Percentiles rank a stretch among this genome's conserved stretches.
phyloP scores from a whole-genome alignment of 2,329 filamentous ascomycete genomes.

The Lecanosticta acicola region DNA sequence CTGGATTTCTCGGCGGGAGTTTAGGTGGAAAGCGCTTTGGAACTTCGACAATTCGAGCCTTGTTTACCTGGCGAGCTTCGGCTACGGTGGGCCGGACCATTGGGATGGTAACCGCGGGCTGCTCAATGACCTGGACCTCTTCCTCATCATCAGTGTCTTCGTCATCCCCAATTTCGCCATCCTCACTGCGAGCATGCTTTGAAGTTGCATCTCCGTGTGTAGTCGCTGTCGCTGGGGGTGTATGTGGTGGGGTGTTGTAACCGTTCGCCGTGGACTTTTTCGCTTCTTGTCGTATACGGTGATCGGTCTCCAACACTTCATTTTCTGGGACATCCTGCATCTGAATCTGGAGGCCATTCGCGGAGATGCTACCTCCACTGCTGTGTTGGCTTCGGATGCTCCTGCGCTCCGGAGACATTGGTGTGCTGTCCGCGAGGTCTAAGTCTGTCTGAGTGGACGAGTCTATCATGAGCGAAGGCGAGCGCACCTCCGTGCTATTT shows the following conservation, averaged over 20 bases:
- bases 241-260: conserved; percentile 30
- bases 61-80: conserved; percentile 37
- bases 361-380: conserved; percentile 20
- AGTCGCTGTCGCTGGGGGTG: conserved; percentile 20
- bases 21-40: conserved; percentile 73
- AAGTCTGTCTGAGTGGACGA: conserved; percentile 31
- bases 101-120: conserved; percentile 55
- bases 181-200: conserved; percentile 16
- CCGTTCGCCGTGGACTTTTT: conserved; percentile 22
- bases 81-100: conserved; percentile 52
- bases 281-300: conserved; percentile 3
- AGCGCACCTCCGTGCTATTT: conserved; percentile 25
- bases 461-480: conserved; percentile 23
- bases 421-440: conserved; percentile 15
- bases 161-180: conserved; percentile 43
- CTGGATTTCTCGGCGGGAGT: conserved; percentile 70
- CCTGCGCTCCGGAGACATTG: conserved; percentile 16
- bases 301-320: conserved; percentile 19
- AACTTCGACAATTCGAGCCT: conserved; percentile 78
- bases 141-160: conserved; percentile 46
- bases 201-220: not conserved
- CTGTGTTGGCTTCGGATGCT: conserved; percentile 21
- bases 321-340: conserved; percentile 29
- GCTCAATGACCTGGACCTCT: conserved; percentile 44
- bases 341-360: conserved; percentile 9